These are phyloP conservation scores for Alternaria dauci DNA, from an alignment of 2,329 filamentous ascomycete species.

Conservation along the genomic window DNA sequence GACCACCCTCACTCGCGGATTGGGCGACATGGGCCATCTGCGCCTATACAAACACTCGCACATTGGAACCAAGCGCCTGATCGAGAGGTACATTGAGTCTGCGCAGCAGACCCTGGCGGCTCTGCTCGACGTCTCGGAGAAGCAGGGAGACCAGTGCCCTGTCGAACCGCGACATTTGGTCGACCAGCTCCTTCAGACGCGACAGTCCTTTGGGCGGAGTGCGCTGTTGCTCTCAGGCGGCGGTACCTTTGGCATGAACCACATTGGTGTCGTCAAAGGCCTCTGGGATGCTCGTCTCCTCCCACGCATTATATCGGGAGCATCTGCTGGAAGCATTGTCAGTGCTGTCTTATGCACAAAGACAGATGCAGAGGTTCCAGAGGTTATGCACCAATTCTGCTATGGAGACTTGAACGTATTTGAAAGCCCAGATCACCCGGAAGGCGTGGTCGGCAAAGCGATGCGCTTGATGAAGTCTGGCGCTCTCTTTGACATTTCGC, in stretches of 20 bases:
- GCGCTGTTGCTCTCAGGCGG: constrained; percentile 85
- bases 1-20: constrained; percentile 78
- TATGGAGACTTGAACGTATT: constrained; percentile 85
- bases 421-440: constrained; percentile 66
- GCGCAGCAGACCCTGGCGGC: constrained; percentile 76
- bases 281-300: constrained; percentile 78
- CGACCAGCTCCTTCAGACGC: constrained; percentile 73
- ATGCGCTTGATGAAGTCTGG: constrained; percentile 81
- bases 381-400: constrained; percentile 73
- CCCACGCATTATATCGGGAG: constrained; percentile 85
- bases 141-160: constrained; percentile 57
- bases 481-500: constrained; percentile 82
- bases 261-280: constrained; percentile 85
- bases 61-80: constrained; percentile 84
- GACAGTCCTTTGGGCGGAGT: constrained; percentile 85
- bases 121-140: constrained; percentile 70
- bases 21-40: constrained; percentile 86
- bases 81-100: constrained; percentile 86
- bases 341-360: constrained; percentile 80
- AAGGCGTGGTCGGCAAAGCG: constrained; percentile 73
- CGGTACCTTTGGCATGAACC: constrained; percentile 90
- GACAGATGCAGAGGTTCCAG: constrained; percentile 79
- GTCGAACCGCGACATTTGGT: constrained; percentile 68
- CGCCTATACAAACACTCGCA: constrained; percentile 85
- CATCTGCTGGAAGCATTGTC: constrained; percentile 87